These are phyloP conservation scores for Ustilago curta DNA, from an alignment of 1,284 basidiomycete genomes.

Conservation along the genomic window DNA sequence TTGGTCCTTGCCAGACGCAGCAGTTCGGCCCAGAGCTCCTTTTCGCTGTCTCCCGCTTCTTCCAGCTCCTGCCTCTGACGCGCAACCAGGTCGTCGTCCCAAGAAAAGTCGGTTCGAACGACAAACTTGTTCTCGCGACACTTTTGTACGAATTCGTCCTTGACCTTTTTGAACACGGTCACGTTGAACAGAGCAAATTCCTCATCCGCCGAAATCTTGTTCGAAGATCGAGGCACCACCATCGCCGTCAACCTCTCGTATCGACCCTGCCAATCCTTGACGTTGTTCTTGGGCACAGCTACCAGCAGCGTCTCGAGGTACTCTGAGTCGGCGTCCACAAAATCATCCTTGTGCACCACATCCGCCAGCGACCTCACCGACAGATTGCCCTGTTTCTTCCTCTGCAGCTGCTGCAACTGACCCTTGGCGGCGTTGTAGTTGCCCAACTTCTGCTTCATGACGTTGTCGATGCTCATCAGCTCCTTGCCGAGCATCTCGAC, in stretches of 20 bases:
- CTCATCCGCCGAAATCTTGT: slow-evolving; percentile 81
- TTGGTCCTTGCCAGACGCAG: slow-evolving; percentile 92
- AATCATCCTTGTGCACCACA: slow-evolving; percentile 84
- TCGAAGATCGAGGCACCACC: slow-evolving; percentile 94
- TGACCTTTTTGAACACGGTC: slow-evolving; percentile 89
- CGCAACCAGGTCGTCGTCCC: slow-evolving; percentile 83
- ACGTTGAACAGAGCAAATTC: slow-evolving; percentile 90
- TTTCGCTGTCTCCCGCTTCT: slow-evolving; percentile 85
- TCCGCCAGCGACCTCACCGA: slow-evolving; percentile 88
- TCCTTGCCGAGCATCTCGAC: slow-evolving; percentile 82
- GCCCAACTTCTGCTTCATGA: slow-evolving; percentile 79
- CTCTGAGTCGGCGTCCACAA: slow-evolving; percentile 83
- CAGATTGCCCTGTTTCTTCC: slow-evolving; percentile 96
- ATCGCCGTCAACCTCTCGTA: slow-evolving; percentile 90
- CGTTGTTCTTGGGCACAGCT: slow-evolving; percentile 86
- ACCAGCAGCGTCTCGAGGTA: slow-evolving; percentile 93
- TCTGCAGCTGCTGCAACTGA: slow-evolving; percentile 88
- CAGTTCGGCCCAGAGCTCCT: slow-evolving; percentile 97
- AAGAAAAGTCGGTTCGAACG: slow-evolving; percentile 88
- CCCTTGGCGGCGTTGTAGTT: slow-evolving; percentile 96
- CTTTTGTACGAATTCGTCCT: slow-evolving; percentile 93
- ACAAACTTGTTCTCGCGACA: slow-evolving; percentile 97
- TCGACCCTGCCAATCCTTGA: slow-evolving; percentile 87
- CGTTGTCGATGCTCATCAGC: slow-evolving; percentile 70
- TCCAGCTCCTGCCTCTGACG: slow-evolving; percentile 86